These are phyloP conservation scores for Penicillium digitatum DNA, from an alignment of 2,329 filamentous ascomycete genomes.

Conservation along the genomic window DNA sequence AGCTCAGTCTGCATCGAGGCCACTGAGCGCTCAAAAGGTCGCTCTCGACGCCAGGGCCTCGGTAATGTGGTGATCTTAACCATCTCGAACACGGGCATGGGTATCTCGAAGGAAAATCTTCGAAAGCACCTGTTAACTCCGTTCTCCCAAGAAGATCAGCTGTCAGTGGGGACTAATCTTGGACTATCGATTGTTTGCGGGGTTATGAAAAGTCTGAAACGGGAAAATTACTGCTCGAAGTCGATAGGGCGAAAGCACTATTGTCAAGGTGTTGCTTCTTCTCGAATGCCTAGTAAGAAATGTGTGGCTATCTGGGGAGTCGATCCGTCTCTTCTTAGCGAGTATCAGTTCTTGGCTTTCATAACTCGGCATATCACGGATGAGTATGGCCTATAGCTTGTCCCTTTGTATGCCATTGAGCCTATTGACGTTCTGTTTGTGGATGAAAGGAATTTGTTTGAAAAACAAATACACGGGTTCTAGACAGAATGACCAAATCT, in stretches of 20 bases:
- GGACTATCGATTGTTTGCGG: constrained; percentile 58
- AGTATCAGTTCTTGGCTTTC: constrained; percentile 20
- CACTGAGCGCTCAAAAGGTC: not conserved
- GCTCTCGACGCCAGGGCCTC: constrained; percentile 9
- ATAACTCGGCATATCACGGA: constrained; percentile 28
- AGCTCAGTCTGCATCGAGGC: constrained; percentile 18
- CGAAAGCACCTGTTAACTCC: constrained; percentile 56
- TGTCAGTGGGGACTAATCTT: constrained; percentile 58
- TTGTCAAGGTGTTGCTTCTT: not conserved
- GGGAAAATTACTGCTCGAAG: constrained; percentile 12
- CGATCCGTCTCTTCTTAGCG: not conserved
- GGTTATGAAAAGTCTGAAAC: constrained; percentile 2
- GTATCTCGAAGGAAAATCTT: constrained; percentile 59
- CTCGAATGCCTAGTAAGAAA: constrained; percentile 3
- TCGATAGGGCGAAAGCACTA: constrained; percentile 7
- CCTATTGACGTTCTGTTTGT: constrained; percentile 3
- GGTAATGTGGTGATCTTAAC: constrained; percentile 31
- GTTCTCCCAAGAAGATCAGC: constrained; percentile 57
- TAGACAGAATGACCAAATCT: not conserved
- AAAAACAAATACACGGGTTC: not conserved
- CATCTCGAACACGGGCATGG: constrained; percentile 59
- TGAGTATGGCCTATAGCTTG: constrained; percentile 33
- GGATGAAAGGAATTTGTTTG: not conserved
- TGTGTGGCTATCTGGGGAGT: constrained; percentile 3
- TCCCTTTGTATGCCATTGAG: constrained; percentile 18